phyloP scores from a whole-genome alignment of 352 stramenopile genomes.

The Phytophthora aleatoria region DNA sequence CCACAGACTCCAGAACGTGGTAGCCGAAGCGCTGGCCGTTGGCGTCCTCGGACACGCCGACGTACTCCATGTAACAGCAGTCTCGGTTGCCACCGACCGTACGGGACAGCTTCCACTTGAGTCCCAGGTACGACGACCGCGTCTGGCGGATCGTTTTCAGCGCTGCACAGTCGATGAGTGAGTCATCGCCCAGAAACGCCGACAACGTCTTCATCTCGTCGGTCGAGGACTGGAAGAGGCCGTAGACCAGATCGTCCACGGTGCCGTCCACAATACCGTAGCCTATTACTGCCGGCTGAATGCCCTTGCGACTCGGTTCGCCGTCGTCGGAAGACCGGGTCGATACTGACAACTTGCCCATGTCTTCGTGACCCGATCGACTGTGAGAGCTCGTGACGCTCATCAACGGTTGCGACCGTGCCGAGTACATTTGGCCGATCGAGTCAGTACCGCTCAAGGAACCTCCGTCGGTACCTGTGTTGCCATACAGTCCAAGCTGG shows the following conservation, averaged over 20 bases:
- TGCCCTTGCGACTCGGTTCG: conserved; percentile 50
- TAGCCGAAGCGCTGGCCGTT: conserved; percentile 68
- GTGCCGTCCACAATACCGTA: conserved; percentile 51
- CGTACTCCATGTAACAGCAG: conserved; percentile 72
- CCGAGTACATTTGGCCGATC: conserved; percentile 17
- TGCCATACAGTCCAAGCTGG: conserved; percentile 50
- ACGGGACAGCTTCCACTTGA: conserved; percentile 78
- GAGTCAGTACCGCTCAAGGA: conserved; percentile 11
- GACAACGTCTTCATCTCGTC: conserved; percentile 66
- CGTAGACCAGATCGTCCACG: conserved; percentile 62
- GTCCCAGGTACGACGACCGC: conserved; percentile 60
- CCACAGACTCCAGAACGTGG: conserved; percentile 67
- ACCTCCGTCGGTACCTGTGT: conserved; percentile 3
- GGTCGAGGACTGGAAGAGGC: conserved; percentile 52
- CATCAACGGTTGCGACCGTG: conserved; percentile 31
- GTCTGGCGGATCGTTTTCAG: conserved; percentile 61
- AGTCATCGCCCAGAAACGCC: conserved; percentile 54
- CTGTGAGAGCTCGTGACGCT: conserved; percentile 37
- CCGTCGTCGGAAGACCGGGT: conserved; percentile 39
- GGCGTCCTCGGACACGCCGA: conserved; percentile 59
- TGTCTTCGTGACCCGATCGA: conserved; percentile 31
- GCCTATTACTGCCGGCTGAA: conserved; percentile 51
- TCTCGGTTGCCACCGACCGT: conserved; percentile 78
- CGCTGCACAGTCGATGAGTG: conserved; percentile 67
- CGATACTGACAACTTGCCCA: conserved; percentile 20